Conservation (phyloP, 2,329 filamentous ascomycete genomes). For the Fusarium pininemorale region DNA sequence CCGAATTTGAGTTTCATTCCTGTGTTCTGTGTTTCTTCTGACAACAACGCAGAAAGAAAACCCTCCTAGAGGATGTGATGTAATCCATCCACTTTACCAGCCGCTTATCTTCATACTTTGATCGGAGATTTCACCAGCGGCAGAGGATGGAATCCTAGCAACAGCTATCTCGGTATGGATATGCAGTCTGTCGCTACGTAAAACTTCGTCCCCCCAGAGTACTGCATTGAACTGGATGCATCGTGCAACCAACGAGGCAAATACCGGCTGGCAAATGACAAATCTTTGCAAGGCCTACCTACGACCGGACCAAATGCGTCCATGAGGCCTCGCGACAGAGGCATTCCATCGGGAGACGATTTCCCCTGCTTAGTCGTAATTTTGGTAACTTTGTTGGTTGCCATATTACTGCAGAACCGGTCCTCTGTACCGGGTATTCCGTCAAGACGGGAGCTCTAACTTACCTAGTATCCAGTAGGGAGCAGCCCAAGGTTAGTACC, state of each 20-base stretch:
- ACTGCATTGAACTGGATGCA: neutral
- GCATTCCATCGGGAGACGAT: neutral
- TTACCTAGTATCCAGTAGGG: neutral
- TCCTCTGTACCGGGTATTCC: constrained; percentile 6
- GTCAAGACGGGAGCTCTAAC: neutral
- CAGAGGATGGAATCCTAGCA: neutral
- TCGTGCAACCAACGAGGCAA: neutral
- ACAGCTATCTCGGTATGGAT: neutral
- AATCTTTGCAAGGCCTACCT: neutral
- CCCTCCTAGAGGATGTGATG: constrained; percentile 10
- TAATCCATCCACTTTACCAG: neutral
- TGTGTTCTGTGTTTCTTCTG: neutral
- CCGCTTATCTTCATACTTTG: neutral
- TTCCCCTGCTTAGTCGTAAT: neutral
- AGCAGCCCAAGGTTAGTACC: neutral
- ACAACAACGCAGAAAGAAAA: constrained; percentile 5
- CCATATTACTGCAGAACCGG: neutral
- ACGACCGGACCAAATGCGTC: neutral
- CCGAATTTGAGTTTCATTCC: neutral
- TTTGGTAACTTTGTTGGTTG: neutral
- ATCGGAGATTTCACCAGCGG: neutral
- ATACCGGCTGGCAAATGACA: constrained; percentile 5
- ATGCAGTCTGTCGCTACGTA: neutral
- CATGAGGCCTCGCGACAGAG: neutral
- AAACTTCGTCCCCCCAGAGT: constrained; percentile 3